These are phyloP conservation scores for Trichoderma reesei DNA, from an alignment of 495 filamentous ascomycete species.

Conservation along the genomic window DNA sequence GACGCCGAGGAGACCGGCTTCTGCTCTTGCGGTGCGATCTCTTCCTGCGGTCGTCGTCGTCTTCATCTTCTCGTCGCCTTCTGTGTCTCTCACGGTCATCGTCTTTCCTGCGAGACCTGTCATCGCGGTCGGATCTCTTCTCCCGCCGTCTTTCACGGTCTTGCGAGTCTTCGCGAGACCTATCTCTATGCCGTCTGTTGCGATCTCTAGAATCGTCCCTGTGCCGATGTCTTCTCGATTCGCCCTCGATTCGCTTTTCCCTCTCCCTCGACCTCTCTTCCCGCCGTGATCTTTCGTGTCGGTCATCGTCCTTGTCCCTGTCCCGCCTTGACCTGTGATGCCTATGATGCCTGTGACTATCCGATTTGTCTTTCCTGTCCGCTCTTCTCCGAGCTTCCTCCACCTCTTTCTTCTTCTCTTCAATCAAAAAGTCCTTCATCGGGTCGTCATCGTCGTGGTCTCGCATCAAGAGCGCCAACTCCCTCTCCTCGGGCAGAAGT, in stretches of 20 bases:
- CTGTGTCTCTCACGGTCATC: slow-evolving; percentile 1
- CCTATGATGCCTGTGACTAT: slow-evolving; percentile 48
- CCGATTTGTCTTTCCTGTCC: slow-evolving; percentile 30
- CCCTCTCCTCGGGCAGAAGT: slow-evolving; percentile 55
- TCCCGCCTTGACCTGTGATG: slow-evolving; percentile 27
- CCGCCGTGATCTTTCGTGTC: slow-evolving; percentile 16
- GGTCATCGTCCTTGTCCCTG: slow-evolving; percentile 14
- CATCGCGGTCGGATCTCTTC: neutral
- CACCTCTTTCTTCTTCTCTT: slow-evolving; percentile 84
- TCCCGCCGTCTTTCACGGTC: neutral
- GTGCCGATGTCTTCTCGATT: slow-evolving; percentile 21
- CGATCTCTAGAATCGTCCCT: slow-evolving; percentile 13
- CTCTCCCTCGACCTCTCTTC: slow-evolving; percentile 17
- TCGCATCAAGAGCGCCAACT: slow-evolving; percentile 62
- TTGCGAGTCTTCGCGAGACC: neutral
- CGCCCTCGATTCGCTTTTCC: slow-evolving; percentile 17
- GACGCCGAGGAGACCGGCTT: slow-evolving; percentile 10
- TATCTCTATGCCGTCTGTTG: slow-evolving; percentile 8
- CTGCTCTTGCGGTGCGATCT: neutral
- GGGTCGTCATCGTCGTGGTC: slow-evolving; percentile 93
- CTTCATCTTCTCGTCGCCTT: neutral
- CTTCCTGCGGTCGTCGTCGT: neutral
- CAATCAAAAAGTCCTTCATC: slow-evolving; percentile 83
- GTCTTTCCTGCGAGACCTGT: slow-evolving; percentile 2
- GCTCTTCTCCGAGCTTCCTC: slow-evolving; percentile 53